Evolutionary conservation across 192 early-diverging fungal genomes (phyloP).

Genomic region (Rhizophlyctis rosea): DNA sequence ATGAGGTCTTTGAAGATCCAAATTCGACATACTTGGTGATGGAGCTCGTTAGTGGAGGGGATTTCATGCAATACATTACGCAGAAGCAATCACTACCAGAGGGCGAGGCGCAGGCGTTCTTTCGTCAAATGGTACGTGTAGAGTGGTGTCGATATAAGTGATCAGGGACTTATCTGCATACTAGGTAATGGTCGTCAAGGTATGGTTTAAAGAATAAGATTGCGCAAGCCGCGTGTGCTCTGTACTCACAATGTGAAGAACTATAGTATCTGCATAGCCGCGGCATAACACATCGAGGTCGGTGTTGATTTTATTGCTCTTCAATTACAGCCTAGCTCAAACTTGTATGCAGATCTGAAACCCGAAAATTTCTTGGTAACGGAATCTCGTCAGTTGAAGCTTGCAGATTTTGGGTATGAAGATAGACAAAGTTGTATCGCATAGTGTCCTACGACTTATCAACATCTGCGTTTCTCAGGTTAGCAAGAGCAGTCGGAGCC

Average conservation of each 20-base stretch:
- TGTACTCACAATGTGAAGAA: no score
- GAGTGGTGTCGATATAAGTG: constrained; percentile 7
- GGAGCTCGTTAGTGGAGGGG: constrained; percentile 31
- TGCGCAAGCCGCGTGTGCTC: no score
- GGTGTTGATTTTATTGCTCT: not conserved
- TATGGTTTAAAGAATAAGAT: no score
- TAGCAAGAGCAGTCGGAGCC: constrained; percentile 23
- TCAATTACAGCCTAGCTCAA: no score
- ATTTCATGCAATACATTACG: constrained; percentile 24
- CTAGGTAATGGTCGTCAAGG: not conserved
- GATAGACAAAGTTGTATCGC: no score
- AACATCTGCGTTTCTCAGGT: not conserved
- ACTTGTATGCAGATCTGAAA: constrained; percentile 29
- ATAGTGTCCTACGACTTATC: no score
- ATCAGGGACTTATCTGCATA: no score
- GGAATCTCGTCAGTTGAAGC: constrained; percentile 18
- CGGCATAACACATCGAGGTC: constrained; percentile 30
- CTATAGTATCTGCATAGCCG: constrained; percentile 21
- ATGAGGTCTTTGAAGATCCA: constrained; percentile 21
- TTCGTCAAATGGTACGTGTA: constrained; percentile 31
- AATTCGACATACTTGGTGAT: constrained; percentile 21
- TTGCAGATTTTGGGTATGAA: constrained; percentile 38
- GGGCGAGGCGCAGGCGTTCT: constrained; percentile 13
- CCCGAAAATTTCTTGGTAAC: constrained; percentile 37
- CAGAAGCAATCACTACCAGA: constrained; percentile 12